phyloP scores from a whole-genome alignment of 2,329 filamentous ascomycete species.

The Calycina herbarum region DNA sequence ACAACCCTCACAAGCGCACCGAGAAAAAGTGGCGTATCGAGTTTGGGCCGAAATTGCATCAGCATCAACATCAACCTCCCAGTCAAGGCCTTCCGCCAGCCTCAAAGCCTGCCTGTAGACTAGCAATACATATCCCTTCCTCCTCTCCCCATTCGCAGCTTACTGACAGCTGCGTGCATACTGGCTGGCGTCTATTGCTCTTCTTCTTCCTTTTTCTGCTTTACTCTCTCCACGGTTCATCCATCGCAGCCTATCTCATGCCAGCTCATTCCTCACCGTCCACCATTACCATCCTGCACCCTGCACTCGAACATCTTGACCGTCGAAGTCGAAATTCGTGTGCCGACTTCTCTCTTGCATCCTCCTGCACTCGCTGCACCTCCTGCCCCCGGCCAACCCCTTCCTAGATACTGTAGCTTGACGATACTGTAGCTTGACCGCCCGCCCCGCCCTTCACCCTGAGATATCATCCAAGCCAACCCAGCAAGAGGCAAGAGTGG shows the following conservation, averaged over 20 bases:
- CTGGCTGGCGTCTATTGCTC: not conserved
- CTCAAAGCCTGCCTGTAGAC: not conserved
- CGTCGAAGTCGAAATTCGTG: not conserved
- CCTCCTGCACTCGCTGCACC: not conserved
- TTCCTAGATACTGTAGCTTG: not conserved
- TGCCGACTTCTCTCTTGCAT: not conserved
- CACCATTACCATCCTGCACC: not conserved
- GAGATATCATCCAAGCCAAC: conserved; percentile 8
- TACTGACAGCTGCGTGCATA: not conserved
- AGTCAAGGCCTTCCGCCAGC: not conserved
- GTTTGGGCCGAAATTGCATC: conserved; percentile 5
- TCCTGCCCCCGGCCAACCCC: not conserved
- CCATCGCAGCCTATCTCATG: not conserved
- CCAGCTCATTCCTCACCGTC: conserved; percentile 5
- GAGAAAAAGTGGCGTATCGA: not conserved
- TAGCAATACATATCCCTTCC: not conserved
- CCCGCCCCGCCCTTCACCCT: not conserved
- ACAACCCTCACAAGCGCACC: not conserved
- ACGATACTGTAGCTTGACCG: too few relatives aligned
- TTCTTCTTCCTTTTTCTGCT: not conserved
- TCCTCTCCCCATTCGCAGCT: not conserved
- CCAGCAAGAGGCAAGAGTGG: conserved; percentile 12
- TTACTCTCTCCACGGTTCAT: not conserved
- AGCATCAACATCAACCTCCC: not conserved
- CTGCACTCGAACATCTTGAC: not conserved